Conservation (phyloP, 306 rosid genomes). For the Quercus suber region DNA sequence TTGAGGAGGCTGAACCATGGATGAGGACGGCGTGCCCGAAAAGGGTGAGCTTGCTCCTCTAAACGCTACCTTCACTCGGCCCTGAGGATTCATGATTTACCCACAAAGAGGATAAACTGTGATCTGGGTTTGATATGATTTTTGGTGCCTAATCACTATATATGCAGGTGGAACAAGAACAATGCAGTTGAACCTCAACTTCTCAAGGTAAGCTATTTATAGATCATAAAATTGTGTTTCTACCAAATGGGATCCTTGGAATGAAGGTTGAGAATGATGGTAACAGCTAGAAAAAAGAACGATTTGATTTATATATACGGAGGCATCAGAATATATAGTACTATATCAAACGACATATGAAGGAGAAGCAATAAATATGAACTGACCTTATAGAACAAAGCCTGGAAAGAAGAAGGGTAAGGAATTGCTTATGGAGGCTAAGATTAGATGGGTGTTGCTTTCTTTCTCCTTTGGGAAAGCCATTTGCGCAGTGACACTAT, state of each 20-base stretch:
- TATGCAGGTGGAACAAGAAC: background rate
- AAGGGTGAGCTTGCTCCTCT: conserved; percentile 23
- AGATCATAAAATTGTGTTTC: background rate
- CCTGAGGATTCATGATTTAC: conserved; percentile 36
- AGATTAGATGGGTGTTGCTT: background rate
- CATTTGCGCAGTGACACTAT: background rate
- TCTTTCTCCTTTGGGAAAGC: conserved; percentile 41
- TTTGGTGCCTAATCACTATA: background rate
- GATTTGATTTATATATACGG: background rate
- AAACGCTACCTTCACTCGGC: conserved; percentile 46
- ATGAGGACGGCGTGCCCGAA: background rate
- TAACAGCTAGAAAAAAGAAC: background rate
- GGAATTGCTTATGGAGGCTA: background rate
- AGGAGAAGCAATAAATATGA: background rate
- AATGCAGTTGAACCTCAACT: conserved; percentile 2
- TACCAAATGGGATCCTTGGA: background rate
- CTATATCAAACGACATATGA: background rate
- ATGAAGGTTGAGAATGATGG: background rate
- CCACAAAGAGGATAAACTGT: background rate
- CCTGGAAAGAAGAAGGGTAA: background rate
- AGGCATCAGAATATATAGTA: background rate
- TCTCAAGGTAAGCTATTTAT: background rate
- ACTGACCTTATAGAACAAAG: background rate
- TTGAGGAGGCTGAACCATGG: conserved; percentile 31
- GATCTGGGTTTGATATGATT: conserved; percentile 31